These are phyloP conservation scores for Verticillium zaregamsianum DNA, from an alignment of 2,329 filamentous ascomycete genomes.

Conservation along the genomic window DNA sequence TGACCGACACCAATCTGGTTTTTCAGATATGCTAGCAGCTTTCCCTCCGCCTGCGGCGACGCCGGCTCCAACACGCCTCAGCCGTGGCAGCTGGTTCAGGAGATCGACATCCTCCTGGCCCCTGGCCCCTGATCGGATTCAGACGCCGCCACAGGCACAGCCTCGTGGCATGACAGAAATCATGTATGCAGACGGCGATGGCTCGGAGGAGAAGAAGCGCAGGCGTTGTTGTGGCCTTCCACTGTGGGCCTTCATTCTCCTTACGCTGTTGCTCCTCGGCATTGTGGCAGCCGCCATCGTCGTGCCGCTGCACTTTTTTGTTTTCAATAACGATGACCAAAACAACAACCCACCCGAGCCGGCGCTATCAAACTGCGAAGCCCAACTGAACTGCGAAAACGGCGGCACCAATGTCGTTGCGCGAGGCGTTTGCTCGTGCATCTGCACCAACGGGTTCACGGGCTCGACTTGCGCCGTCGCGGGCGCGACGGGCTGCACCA, in stretches of 20 bases:
- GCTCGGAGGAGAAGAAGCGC: conserved; percentile 26
- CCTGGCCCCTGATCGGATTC: conserved; percentile 24
- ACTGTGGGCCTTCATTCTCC: conserved; percentile 68
- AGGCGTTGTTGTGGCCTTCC: conserved; percentile 82
- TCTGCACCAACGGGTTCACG: conserved; percentile 86
- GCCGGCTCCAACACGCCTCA: conserved; percentile 34
- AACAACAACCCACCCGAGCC: conserved; percentile 27
- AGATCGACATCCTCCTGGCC: conserved; percentile 43
- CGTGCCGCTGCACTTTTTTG: conserved; percentile 65
- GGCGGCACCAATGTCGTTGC: conserved; percentile 73
- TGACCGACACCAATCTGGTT: conserved; percentile 45
- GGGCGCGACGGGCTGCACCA: conserved; percentile 48
- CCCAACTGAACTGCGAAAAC: conserved; percentile 66
- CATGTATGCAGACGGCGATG: conserved; percentile 16
- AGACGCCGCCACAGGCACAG: conserved; percentile 5
- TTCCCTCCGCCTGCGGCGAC: conserved; percentile 59
- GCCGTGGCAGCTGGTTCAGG: conserved; percentile 40
- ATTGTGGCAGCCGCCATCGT: conserved; percentile 78
- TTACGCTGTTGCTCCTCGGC: conserved; percentile 61
- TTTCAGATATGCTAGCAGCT: conserved; percentile 63
- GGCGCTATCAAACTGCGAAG: conserved; percentile 50
- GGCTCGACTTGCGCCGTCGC: conserved; percentile 46
- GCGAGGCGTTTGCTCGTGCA: conserved; percentile 70
- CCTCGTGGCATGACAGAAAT: conserved; percentile 9
- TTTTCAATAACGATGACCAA: conserved; percentile 46